Evolutionary conservation across 2,329 filamentous ascomycete species (phyloP).

Genomic region (Bimuria novae-zelandiae): DNA sequence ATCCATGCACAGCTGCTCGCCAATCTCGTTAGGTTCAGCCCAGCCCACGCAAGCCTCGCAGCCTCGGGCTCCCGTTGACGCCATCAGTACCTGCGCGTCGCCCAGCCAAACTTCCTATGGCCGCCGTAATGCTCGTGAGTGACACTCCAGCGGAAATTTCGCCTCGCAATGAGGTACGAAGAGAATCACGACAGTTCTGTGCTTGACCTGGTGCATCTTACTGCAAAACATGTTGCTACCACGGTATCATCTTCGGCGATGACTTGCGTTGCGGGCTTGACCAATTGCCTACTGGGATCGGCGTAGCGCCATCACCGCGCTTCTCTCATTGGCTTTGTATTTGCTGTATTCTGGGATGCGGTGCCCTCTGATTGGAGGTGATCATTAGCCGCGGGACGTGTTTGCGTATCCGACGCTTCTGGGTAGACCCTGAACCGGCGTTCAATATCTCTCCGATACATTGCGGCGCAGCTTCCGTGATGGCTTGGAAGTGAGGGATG

Average conservation of each 20-base stretch:
- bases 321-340: not conserved
- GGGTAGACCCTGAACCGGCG: not conserved
- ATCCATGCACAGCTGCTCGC: not conserved
- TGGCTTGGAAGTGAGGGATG: not conserved
- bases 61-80: not conserved
- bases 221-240: too few species aligned
- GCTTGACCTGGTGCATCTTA: not conserved
- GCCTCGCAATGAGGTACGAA: not conserved
- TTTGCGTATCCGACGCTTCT: not conserved
- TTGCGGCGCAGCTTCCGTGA: not conserved
- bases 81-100: not conserved
- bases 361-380: not conserved
- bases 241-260: not conserved
- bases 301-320: not conserved
- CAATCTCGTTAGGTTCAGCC: not conserved
- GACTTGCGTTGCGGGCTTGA: not conserved
- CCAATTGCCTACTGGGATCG: not conserved
- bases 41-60: not conserved
- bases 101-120: too few species aligned
- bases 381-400: too few species aligned
- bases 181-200: not conserved
- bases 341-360: not conserved
- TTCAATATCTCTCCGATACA: not conserved
- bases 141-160: not conserved
- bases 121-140: not conserved